These are phyloP conservation scores for Colletotrichum nymphaeae DNA, from an alignment of 2,329 filamentous ascomycete species.

Conservation along the genomic window DNA sequence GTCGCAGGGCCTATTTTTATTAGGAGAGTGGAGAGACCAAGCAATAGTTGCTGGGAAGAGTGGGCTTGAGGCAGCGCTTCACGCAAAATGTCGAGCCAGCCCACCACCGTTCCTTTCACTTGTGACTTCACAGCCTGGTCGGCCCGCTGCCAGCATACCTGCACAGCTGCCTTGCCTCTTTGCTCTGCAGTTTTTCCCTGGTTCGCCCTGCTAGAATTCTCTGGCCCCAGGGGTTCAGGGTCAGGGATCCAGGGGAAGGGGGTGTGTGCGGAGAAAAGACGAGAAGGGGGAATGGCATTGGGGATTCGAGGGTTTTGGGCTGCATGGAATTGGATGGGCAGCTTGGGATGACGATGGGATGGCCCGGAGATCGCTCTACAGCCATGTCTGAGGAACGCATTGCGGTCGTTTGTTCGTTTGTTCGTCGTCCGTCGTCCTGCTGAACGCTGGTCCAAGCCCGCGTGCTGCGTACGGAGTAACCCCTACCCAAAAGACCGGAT, in stretches of 20 bases:
- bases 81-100: constrained; percentile 10
- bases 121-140: background rate
- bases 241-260: constrained; percentile 18
- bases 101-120: background rate
- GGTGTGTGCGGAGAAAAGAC: constrained; percentile 18
- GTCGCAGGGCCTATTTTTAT: constrained; percentile 25
- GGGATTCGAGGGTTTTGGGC: constrained; percentile 19
- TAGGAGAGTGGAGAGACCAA: constrained; percentile 26
- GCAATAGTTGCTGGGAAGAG: constrained; percentile 27
- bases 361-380: constrained; percentile 26
- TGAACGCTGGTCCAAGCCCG: background rate
- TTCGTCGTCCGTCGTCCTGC: background rate
- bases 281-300: background rate
- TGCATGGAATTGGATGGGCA: constrained; percentile 6
- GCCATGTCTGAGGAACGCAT: background rate
- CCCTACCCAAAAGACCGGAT: constrained; percentile 1
- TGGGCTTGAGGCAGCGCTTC: constrained; percentile 29
- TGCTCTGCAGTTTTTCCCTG: background rate
- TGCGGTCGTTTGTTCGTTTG: constrained; percentile 1
- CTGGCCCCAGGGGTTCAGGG: constrained; percentile 8
- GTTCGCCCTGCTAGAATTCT: constrained; percentile 6
- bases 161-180: background rate
- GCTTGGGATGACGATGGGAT: constrained; percentile 17
- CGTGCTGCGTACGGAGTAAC: background rate
- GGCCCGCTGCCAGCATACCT: constrained; percentile 12